Conservation (phyloP, 148 eudicot genomes). For the Pharnaceum exiguum region DNA sequence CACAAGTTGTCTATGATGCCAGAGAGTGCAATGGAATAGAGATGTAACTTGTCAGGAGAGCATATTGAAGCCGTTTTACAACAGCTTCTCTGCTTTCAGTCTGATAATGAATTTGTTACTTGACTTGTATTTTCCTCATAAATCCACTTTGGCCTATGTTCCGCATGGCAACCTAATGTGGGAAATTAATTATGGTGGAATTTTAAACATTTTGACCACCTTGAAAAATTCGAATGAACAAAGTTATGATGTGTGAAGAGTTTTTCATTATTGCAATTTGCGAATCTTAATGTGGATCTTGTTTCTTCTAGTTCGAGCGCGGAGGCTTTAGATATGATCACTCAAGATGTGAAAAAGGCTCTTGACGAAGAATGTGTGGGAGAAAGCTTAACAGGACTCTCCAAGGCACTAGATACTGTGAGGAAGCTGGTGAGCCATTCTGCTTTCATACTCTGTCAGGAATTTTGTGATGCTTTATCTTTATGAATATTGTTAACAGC, state of each 20-base stretch:
- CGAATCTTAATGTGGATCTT: neutral
- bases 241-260: neutral
- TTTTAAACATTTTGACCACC: no score
- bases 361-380: constrained; percentile 88
- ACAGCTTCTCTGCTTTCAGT: constrained; percentile 88
- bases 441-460: neutral
- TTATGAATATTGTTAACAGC: no score
- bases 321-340: constrained; percentile 90
- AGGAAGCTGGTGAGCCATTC: constrained; percentile 67
- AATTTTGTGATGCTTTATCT: neutral
- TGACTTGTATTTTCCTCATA: neutral
- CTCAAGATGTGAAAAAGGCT: constrained; percentile 59
- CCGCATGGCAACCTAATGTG: no score
- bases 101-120: constrained; percentile 38
- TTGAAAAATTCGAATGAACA: neutral
- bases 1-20: constrained; percentile 82
- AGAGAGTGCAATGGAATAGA: constrained; percentile 64
- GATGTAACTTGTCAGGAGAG: constrained; percentile 60
- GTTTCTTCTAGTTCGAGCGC: constrained; percentile 75
- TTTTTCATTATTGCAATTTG: neutral
- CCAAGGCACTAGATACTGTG: constrained; percentile 93
- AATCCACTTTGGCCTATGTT: neutral
- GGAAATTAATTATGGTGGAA: no score
- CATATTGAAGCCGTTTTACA: constrained; percentile 84
- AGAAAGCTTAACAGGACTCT: constrained; percentile 66